phyloP scores from a whole-genome alignment of 257 asterid species.

The Cinchona pubescens region DNA sequence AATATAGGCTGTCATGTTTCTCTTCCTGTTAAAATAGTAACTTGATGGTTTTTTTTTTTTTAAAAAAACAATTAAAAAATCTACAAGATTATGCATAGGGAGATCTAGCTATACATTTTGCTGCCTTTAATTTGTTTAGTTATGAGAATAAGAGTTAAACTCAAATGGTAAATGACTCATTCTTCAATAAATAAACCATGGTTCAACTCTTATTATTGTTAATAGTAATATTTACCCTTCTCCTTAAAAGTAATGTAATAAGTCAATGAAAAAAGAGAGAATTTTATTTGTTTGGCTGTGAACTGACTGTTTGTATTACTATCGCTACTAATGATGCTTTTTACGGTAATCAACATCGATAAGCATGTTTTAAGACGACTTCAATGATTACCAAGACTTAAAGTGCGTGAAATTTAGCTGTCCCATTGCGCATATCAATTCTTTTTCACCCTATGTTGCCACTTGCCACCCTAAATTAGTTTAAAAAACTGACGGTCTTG shows the following conservation, averaged over 20 bases:
- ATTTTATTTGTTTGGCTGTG: neutral
- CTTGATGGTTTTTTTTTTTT: too few relatives aligned
- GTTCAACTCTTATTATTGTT: too few relatives aligned
- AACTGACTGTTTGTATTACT: neutral
- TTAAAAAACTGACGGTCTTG: neutral
- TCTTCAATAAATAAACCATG: too few relatives aligned
- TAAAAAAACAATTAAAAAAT: too few relatives aligned
- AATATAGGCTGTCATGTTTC: too few relatives aligned
- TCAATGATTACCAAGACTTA: conserved; percentile 4
- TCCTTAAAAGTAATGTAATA: too few relatives aligned
- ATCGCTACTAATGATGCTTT: conserved; percentile 3
- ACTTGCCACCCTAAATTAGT: neutral
- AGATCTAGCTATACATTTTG: too few relatives aligned
- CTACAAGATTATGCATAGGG: too few relatives aligned
- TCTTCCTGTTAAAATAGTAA: too few relatives aligned
- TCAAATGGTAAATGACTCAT: neutral
- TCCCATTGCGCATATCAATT: neutral
- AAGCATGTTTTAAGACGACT: conserved; percentile 11
- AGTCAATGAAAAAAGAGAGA: too few relatives aligned
- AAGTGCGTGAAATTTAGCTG: conserved; percentile 3
- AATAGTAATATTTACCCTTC: too few relatives aligned
- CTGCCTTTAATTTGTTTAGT: neutral
- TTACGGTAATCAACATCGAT: neutral
- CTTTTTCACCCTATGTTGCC: neutral
- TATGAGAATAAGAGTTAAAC: too few relatives aligned